phyloP scores from a whole-genome alignment of 202 grass and related monocot genomes.

The Schoenoplectus triqueter region DNA sequence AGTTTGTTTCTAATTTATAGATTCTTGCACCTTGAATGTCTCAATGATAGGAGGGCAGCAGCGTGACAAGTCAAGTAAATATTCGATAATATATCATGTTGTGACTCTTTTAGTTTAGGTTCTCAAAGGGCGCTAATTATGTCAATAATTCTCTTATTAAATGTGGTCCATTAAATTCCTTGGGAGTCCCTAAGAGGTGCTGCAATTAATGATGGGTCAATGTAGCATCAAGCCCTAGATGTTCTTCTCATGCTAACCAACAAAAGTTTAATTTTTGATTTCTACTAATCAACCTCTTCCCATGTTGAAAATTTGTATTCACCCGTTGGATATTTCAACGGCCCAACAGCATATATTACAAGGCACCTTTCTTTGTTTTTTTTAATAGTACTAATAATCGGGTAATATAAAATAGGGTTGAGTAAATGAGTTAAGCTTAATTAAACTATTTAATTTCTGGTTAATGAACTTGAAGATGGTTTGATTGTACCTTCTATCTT shows the following conservation, averaged over 20 bases:
- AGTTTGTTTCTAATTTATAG: background rate
- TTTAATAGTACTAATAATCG: background rate
- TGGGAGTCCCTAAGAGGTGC: constrained; percentile 22
- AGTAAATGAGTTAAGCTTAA: too few relatives aligned
- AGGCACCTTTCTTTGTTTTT: background rate
- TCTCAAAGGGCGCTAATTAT: background rate
- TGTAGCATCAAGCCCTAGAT: constrained; percentile 40
- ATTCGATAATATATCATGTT: background rate
- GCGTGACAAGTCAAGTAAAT: background rate
- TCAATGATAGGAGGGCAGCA: background rate
- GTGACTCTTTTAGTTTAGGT: background rate
- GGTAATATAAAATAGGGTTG: background rate
- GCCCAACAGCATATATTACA: background rate
- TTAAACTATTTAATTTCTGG: too few relatives aligned
- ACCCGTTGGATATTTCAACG: background rate
- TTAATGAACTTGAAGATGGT: too few relatives aligned
- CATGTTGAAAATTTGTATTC: constrained; percentile 21
- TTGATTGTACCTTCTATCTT: too few relatives aligned
- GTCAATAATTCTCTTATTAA: background rate
- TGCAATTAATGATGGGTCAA: constrained; percentile 38
- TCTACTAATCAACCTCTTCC: constrained; percentile 22
- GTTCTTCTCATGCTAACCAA: constrained; percentile 38
- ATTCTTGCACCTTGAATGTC: background rate
- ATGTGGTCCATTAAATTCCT: constrained; percentile 10
- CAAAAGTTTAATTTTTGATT: constrained; percentile 40